These are phyloP conservation scores for Staphylotrichum tortipilum DNA, from an alignment of 495 filamentous ascomycete species.

Conservation along the genomic window DNA sequence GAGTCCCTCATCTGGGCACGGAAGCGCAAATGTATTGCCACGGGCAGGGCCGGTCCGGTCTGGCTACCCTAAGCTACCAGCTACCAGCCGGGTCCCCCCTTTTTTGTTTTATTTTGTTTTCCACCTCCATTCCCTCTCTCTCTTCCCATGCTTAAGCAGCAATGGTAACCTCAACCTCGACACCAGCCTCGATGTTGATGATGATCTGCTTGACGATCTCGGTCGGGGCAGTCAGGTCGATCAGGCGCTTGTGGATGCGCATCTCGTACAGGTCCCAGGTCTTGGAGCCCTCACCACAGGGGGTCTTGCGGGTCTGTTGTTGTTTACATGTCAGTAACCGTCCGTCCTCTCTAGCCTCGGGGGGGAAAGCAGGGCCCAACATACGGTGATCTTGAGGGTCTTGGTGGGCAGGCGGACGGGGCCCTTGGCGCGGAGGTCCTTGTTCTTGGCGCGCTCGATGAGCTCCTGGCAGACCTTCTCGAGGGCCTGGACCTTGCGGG, in stretches of 20 bases:
- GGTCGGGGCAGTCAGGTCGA: constrained; percentile 87
- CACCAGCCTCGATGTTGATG: constrained; percentile 99
- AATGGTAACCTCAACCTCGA: constrained; percentile 99
- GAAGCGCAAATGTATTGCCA: no score
- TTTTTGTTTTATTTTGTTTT: constrained; percentile 1
- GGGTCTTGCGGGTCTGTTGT: constrained; percentile 53
- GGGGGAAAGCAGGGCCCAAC: constrained; percentile 15
- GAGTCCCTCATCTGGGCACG: no score
- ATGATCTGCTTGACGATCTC: constrained; percentile 99
- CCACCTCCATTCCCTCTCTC: neutral
- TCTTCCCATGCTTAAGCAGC: constrained; percentile 61
- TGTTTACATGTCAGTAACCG: neutral
- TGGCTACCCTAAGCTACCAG: no score
- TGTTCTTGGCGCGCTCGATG: constrained; percentile 96
- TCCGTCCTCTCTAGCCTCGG: neutral
- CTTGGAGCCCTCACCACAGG: constrained; percentile 99
- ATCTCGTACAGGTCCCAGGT: constrained; percentile 99
- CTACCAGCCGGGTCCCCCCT: no score
- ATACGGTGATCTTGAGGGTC: constrained; percentile 76
- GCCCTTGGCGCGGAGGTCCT: constrained; percentile 97
- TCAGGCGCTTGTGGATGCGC: constrained; percentile 92
- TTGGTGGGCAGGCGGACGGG: constrained; percentile 98
- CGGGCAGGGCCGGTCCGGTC: no score
- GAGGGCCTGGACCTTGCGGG: constrained; percentile 81
- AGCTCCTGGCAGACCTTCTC: constrained; percentile 99